Evolutionary conservation across 2,329 filamentous ascomycete species (phyloP), one percentile per base, ranked within the genome.

Genomic region (Epichloe aotearoae): DNA sequence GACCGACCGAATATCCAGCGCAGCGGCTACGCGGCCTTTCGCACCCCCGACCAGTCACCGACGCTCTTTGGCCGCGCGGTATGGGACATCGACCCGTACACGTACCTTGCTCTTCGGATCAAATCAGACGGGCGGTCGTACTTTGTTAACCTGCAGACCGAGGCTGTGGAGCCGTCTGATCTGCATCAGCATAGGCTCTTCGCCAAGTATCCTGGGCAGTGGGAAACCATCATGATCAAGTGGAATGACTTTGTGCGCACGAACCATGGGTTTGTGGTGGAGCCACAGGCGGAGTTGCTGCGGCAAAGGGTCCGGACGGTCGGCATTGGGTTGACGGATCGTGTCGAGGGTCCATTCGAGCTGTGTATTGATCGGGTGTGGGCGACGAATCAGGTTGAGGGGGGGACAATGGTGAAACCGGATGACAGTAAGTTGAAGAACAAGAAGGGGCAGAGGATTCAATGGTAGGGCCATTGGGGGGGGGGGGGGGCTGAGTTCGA

Each of bases 171-270:
- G 46, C 86, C 88, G 11, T 91, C 89, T n/a, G 93, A 98, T 65
- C 75, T 98, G 55, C 93, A 97, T 66, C 93, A 98, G 66, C 93
- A 98, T 67, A 76, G 93, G 47, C 69, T 98, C 4, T 95, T 88
- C 58, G 77, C 84, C 8, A 84, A 83, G 61, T 79, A 80, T 8
- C 83, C 86, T 0, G 89, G 89, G 1, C 77, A 90, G 60, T 98
- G 93, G 93, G 91, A 98, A 74, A 96, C 93, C 2, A 79, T 96
- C n/a, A 68, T 94, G 45, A 84, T 98, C 56, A 86, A 85, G 55
- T 93, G 90, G 77, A 84, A 83, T 59, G 88, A 95, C 57, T 97
- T 98, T 68, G 91, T 98, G 53, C 77, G 93, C 55, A 98, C 93
- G 14, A 97, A 96, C 63, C 81, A 94, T 62, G 93, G 93, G 6